Evolutionary conservation across 129 eudicot species (phyloP), one percentile per base, ranked within the genome.

Genomic region (Erigeron canadensis): DNA sequence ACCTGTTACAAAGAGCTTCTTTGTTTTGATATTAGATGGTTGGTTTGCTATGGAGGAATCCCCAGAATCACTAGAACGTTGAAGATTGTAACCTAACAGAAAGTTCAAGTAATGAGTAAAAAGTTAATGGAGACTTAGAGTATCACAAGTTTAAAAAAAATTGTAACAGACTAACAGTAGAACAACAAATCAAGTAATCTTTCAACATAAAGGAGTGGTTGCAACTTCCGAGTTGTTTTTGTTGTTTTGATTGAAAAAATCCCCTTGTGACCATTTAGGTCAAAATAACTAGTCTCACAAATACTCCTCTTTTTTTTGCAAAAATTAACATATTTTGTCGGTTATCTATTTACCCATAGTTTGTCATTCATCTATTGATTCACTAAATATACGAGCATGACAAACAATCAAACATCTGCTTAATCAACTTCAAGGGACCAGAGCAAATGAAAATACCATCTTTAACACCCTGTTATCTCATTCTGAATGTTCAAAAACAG

Each of bases 1-100:
- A 89, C 98, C 98, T 41, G 96, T 89, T 71, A 94, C 86, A 67
- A 94, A 94, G 75, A 94, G 90, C 85, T 94, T 94, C 89, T 90
- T 94, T 81, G 96, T 85, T 74, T 75, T 84, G 22, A 87, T 81
- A 70, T 81, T 73, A 54, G 76, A 68, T 40, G 86, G 70, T 58
- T 73, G 75, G 74, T 45, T 77, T 54, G 80, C 50, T 39, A 54
- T 81, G 57, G 82, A 64, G 42, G 86, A 69, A 76, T 65, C 56
- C 60, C 68, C 59, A 44, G 73, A 72, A 56, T 65, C 61, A 65
- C 68, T 64, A 44, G 73, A 72, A 56, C 45, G 80, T 58, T 17
- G 70, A 54, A 57, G 57, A 74, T 51, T 80, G 62, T 67, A 45
- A 69, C 82, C 95, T 87, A 84, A 77, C 51, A 65, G 28, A 42